Percentiles rank a stretch among this genome's conserved stretches.
Conservation (phyloP, 495 filamentous ascomycete species). For the Penicillium paradoxum region DNA sequence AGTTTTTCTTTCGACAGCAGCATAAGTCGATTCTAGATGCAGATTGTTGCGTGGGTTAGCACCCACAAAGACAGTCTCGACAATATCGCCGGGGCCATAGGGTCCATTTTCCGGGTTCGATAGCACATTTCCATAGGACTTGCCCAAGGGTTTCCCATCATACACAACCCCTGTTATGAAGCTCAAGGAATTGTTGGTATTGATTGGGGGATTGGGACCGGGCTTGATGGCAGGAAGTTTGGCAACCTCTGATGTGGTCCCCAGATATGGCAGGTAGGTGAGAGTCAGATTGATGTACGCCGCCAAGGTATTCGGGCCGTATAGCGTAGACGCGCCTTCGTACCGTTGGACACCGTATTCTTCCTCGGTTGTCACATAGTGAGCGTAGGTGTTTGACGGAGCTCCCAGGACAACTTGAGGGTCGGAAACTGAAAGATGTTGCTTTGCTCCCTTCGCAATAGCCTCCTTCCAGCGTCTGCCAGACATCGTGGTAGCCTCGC, state of each 20-base stretch:
- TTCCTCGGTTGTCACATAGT: conserved; percentile 91
- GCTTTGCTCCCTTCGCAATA: conserved; percentile 53
- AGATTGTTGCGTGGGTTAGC: conserved; percentile 90
- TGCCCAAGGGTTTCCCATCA: conserved; percentile 67
- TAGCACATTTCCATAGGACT: conserved; percentile 69
- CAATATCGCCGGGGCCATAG: conserved; percentile 53
- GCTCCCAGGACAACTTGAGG: conserved; percentile 86
- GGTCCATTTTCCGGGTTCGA: conserved; percentile 46
- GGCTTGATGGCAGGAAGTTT: conserved; percentile 42
- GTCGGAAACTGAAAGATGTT: conserved; percentile 42
- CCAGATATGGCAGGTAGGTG: conserved; percentile 65
- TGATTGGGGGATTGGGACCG: conserved; percentile 72
- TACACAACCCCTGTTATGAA: conserved; percentile 79
- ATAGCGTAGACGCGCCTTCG: conserved; percentile 92
- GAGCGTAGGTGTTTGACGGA: conserved; percentile 91
- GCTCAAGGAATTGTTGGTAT: conserved; percentile 70
- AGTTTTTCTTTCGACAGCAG: conserved; percentile 65
- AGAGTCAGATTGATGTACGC: conserved; percentile 86
- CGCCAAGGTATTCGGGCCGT: conserved; percentile 85
- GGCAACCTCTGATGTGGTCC: conserved; percentile 33
- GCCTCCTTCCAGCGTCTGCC: conserved; percentile 86
- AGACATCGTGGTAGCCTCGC: conserved; percentile 94
- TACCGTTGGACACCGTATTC: conserved; percentile 90
- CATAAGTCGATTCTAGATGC: conserved; percentile 71
- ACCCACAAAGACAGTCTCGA: conserved; percentile 70